Conservation (phyloP, 192 early-diverging fungal genomes). For the Lobosporangium transversale region DNA sequence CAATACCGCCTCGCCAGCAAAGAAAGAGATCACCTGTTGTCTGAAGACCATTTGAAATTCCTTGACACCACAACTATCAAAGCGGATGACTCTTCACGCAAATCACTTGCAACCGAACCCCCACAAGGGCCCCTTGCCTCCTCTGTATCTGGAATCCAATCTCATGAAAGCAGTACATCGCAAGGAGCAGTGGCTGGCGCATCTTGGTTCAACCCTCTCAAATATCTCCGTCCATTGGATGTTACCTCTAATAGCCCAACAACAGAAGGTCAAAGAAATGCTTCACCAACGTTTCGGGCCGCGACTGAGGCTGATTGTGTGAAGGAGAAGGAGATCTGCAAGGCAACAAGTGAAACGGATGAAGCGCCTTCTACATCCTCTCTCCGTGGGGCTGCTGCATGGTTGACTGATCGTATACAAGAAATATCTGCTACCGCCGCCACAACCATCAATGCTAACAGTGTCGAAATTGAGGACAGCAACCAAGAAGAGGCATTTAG, state of each 20-base stretch:
- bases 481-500: conserved; percentile 50
- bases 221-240: conserved; percentile 1
- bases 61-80: neutral
- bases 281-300: neutral
- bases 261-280: neutral
- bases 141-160: conserved; percentile 5
- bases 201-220: conserved; percentile 18
- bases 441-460: neutral
- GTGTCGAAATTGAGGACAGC: neutral
- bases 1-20: conserved; percentile 7
- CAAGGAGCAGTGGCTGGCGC: neutral
- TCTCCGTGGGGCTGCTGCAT: neutral
- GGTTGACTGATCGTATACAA: neutral
- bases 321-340: neutral
- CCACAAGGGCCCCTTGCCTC: conserved; percentile 20
- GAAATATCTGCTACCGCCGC: neutral
- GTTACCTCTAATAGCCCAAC: neutral
- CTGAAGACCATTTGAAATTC: neutral
- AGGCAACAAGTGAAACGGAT: neutral
- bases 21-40: neutral
- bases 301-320: neutral
- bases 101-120: conserved; percentile 1
- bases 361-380: neutral
- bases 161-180: neutral
- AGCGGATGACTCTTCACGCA: conserved; percentile 1